Evolutionary conservation across 2,329 filamentous ascomycete genomes (phyloP).

Genomic region (Samsoniella hepiali): DNA sequence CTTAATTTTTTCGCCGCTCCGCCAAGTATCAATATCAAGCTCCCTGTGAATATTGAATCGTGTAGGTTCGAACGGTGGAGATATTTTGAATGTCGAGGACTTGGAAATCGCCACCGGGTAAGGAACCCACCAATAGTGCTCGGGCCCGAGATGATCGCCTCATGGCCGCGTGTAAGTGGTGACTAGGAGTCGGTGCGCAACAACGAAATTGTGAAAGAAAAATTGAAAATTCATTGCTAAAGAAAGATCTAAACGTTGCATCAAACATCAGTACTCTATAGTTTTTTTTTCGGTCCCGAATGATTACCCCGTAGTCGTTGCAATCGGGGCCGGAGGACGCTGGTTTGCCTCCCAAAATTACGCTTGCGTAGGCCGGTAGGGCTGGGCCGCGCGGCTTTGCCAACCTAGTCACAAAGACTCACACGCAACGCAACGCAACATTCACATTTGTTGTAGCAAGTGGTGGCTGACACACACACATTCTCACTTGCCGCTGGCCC

Average conservation of each 20-base stretch:
- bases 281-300: background rate
- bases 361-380: conserved; percentile 16
- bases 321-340: conserved; percentile 1
- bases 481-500: background rate
- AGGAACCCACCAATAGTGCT: background rate
- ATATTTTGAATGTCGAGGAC: background rate
- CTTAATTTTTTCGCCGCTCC: too few species aligned
- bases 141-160: background rate
- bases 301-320: background rate
- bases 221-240: too few species aligned
- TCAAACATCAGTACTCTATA: background rate
- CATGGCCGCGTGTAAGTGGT: background rate
- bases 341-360: background rate
- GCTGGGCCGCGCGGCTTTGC: conserved; percentile 15
- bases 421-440: background rate
- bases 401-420: conserved; percentile 8
- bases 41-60: background rate
- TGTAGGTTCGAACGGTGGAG: background rate
- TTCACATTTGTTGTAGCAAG: background rate
- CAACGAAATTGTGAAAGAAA: too few species aligned
- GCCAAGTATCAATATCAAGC: too few species aligned
- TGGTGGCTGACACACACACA: background rate
- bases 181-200: background rate
- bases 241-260: too few species aligned
- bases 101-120: background rate